A percentile compares a stretch with the other conserved stretches of the same genome.
Conservation (phyloP, 345 rosid species). For the Eucalyptus tenuipes region DNA sequence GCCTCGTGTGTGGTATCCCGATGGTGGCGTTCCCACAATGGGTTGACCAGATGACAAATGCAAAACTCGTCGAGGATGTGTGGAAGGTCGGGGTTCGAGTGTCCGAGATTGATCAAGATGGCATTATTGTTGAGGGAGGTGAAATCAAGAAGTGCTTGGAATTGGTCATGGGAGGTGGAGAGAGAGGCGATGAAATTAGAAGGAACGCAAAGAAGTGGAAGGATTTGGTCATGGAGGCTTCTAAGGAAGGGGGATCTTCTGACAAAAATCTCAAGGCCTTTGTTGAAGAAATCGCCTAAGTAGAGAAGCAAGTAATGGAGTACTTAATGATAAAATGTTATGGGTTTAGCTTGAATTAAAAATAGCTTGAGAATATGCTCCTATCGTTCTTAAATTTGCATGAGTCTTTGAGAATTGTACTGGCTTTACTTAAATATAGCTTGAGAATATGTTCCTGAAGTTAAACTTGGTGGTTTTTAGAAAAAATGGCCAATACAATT, state of each 20-base stretch:
- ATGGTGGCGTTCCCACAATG: constrained; percentile 17
- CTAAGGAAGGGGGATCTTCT: constrained; percentile 6
- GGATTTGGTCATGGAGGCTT: constrained; percentile 9
- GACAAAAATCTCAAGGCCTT: constrained; percentile 7
- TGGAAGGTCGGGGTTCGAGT: constrained; percentile 15
- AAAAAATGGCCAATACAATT: not conserved
- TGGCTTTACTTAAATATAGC: not conserved
- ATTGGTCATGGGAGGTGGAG: constrained; percentile 15
- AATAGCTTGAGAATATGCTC: not conserved
- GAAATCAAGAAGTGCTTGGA: constrained; percentile 22
- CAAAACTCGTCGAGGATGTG: constrained; percentile 15
- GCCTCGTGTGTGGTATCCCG: constrained; percentile 2
- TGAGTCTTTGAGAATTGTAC: not conserved
- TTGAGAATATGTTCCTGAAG: no score
- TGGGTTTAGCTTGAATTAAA: not conserved
- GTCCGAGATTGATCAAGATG: not conserved
- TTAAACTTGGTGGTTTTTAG: no score
- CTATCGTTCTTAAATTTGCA: not conserved
- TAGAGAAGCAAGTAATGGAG: not conserved
- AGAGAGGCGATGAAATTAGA: constrained; percentile 3
- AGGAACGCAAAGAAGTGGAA: constrained; percentile 16
- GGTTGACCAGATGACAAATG: constrained; percentile 13
- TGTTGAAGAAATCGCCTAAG: not conserved
- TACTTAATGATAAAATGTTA: not conserved
- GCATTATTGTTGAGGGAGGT: constrained; percentile 3